Base-by-base conservation (phyloP, 2,329 filamentous ascomycete species). In the Hypoxylon sp. region DNA sequence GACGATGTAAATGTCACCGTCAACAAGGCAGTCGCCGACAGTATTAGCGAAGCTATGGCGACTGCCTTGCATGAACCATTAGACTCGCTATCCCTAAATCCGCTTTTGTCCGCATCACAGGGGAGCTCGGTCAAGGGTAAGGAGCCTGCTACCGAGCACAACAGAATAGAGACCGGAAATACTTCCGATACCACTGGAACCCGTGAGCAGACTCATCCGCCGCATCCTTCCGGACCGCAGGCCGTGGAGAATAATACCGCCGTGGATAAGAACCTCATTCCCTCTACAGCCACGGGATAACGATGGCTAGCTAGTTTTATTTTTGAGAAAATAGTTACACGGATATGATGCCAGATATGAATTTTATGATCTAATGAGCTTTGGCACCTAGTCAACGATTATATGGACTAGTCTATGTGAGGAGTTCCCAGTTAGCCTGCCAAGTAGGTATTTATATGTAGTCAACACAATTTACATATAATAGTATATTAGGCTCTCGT, bases 31-130 rank as follows among this genome's bases (percentile, higher is more conserved):
- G 65, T 77, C 32, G 60, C 74, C 7, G 74, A 72, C 25, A 76
- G 74, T 25, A 74, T 79, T 36, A 70, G 71, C 34, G 77, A 79
- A 61, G 77, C 77, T 30, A 74, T 79, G 74, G 69, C 72, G 17
- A 76, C 74, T 10, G 69, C 72, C 19, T 68, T 78, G 32, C 70
- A 62, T n/a, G 68, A 73, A 32, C 57, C 56, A 21, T 23, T 65
- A 3, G 38, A 60, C 4, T 61, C 62, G 2, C 21, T 66, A 13
- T 59, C 65, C 43, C 48, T 74, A 34, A 59, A 60, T 14, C 25
- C 60, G 52, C 34, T 17, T 14, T 49, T 58, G 4, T 45, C 66
- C 17, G 56, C 25, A 11, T 49, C 64, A 2, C 67, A 51, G 13
- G 65, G 50, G 34, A 38, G 56, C 17, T 53, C 49, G 36, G 63